Evolutionary conservation across 2,329 filamentous ascomycete species (phyloP), one percentile per base, ranked within the genome.

Genomic region (Phaeosphaeria sp.): DNA sequence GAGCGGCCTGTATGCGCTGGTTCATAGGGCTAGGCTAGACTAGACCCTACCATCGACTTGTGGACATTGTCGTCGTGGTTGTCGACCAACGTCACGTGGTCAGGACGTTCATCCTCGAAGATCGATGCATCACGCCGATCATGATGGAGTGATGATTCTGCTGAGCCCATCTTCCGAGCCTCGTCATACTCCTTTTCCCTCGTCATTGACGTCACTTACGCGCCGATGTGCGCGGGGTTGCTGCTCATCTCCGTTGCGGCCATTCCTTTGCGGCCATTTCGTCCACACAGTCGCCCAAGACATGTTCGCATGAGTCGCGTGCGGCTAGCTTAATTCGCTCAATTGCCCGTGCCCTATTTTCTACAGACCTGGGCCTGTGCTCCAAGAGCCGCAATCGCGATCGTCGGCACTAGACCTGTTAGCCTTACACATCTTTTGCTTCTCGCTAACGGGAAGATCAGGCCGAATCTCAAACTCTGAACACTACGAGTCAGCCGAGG

Each of bases 331-430:
- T 13, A 7, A 36, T 36, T 36, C 30, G 15, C 30, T 21, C 42
- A 11, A 44, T 36, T n/a, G 18, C 46, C 46, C 46, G 24, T 49
- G 30, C 33, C 27, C 25, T 36, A 49, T 27, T 49, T 36, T 18
- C 15, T 36, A 36, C 8, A 13, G 6, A 13, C 30, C 30, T 13
- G 30, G 30, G 30, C 30, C 30, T 3, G 30, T 36, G 30, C 30
- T 36, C 8, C 30, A 25, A 24, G 51, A 47, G 51, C 43, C 51
- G 51, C 51, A 47, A 53, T 53, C 43, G 44, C 15, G 51, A 53
- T 53, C 51, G 51, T n/a, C n/a, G n/a, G 27, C 51, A 40, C 51
- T 53, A 53, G 18, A n/a, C n/a, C 27, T 44, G 49, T 44, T 51
- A 51, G 49, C 39, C 39, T 51, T 36, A 36, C 49, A 44, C 39